Evolutionary conservation across 2,329 filamentous ascomycete species (phyloP), one percentile per base, ranked within the genome.

Genomic region (Fusarium tanahbumbuense): DNA sequence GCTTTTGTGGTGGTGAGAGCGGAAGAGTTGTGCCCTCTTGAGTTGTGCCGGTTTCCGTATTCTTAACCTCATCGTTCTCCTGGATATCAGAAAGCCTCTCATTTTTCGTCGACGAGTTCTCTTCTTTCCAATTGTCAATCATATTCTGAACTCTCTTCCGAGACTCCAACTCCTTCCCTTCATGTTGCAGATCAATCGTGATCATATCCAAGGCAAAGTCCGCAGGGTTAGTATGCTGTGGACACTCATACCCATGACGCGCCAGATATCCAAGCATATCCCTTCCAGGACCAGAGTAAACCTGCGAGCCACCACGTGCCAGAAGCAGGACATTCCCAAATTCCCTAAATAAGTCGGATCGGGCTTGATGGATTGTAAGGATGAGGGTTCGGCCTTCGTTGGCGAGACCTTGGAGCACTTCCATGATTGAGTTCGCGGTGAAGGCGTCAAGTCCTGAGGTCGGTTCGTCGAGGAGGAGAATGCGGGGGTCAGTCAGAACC

Each of bases 151-250:
- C 91, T 54, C 88, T 88, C 32, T 85, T 83, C 13, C 91, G 84
- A 54, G 87, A 92, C 45, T 87, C 84, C 2, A 83, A 83, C 76
- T 94, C 92, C 22, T 86, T 83, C 2, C 84, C 80, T 32, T 86
- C 88, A 42, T 91, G 86, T 65, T 93, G 92, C 0, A 94, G 81
- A 72, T 94, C 91, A 25, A 94, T 87, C 0, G 91, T 94, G 54
- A 94, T 92, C 52, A 93, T 83, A 72, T 94, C 92, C 10, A 94
- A 83, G 0, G 90, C 91, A 76, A 93, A 94, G 76, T 94, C 92
- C 0, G 92, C 91, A 1, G 92, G 92, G 67, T 94, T 94, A 1
- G 90, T 92, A 61, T 91, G 88, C 16, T 83, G 82, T 0, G 91
- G 90, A 73, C 92, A 94, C 15, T 87, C 81, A 67, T 88, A 87